These are phyloP conservation scores for Lodderomyces elongisporus DNA, from an alignment of 1,139 yeast species.

Conservation along the genomic window DNA sequence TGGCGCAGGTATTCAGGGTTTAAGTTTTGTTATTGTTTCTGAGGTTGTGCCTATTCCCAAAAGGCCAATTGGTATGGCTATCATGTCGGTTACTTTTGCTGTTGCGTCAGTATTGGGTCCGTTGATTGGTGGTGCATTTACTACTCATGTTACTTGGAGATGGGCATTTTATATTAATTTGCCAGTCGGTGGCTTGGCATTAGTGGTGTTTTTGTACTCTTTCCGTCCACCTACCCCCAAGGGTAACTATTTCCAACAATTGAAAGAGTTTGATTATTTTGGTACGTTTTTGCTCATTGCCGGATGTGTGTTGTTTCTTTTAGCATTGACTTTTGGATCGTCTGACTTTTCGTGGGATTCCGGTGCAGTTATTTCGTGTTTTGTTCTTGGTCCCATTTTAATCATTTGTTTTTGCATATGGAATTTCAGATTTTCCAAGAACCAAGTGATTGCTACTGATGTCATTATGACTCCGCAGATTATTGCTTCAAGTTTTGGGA, in stretches of 20 bases:
- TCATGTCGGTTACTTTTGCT: slow-evolving; percentile 34
- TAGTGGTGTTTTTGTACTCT: slow-evolving; percentile 19
- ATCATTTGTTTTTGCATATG: slow-evolving; percentile 19
- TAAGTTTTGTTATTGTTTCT: slow-evolving; percentile 23
- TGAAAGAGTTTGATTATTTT: slow-evolving; percentile 42
- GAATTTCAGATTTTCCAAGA: slow-evolving; percentile 23
- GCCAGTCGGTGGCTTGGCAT: slow-evolving; percentile 35
- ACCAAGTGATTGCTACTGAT: slow-evolving; percentile 26
- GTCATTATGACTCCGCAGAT: slow-evolving; percentile 22
- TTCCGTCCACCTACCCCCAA: slow-evolving; percentile 33
- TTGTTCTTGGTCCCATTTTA: slow-evolving; percentile 38
- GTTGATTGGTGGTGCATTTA: slow-evolving; percentile 49
- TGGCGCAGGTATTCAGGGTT: slow-evolving; percentile 28
- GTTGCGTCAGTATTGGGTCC: slow-evolving; percentile 56
- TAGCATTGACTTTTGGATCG: slow-evolving; percentile 41
- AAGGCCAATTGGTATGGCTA: slow-evolving; percentile 31
- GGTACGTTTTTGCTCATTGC: slow-evolving; percentile 45
- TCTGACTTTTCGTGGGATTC: slow-evolving; percentile 48
- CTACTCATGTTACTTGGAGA: slow-evolving; percentile 51
- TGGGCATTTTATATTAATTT: slow-evolving; percentile 67
- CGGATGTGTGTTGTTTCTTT: slow-evolving; percentile 40
- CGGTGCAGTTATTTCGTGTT: slow-evolving; percentile 41
- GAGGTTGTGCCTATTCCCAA: slow-evolving; percentile 27
- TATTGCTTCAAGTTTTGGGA: slow-evolving; percentile 18
- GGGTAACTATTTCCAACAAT: slow-evolving; percentile 22